These are phyloP conservation scores for Lathyrus sativus DNA, from an alignment of 306 rosid species.

Conservation along the genomic window DNA sequence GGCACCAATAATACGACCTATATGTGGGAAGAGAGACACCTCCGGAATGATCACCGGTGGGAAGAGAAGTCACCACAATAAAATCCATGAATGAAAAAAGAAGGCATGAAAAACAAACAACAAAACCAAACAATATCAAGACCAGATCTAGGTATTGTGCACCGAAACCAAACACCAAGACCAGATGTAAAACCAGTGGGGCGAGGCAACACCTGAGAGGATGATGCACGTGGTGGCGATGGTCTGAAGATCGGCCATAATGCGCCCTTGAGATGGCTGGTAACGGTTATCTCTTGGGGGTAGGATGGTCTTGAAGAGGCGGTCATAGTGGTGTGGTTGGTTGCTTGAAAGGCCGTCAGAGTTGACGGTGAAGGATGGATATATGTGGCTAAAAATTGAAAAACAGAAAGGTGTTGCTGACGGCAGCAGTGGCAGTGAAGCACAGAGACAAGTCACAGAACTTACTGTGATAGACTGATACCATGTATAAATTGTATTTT, in stretches of 20 bases:
- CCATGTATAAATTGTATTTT: slow-evolving; percentile 5
- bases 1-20: background rate
- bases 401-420: background rate
- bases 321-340: background rate
- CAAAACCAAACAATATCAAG: too few relatives aligned
- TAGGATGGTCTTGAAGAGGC: background rate
- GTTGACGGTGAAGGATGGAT: background rate
- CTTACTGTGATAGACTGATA: background rate
- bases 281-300: background rate
- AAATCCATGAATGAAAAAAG: background rate
- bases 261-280: background rate
- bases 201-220: too few relatives aligned
- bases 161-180: too few relatives aligned
- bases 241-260: background rate
- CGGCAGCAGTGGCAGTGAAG: background rate
- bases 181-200: too few relatives aligned
- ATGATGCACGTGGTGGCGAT: background rate
- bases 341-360: background rate
- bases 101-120: background rate
- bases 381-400: background rate
- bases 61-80: background rate
- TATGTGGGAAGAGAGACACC: background rate
- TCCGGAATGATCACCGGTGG: background rate
- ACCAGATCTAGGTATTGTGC: too few relatives aligned
- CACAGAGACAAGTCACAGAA: background rate